These are phyloP conservation scores for Hygrocybe coccinea DNA, from an alignment of 768 basidiomycete species.

Conservation along the genomic window DNA sequence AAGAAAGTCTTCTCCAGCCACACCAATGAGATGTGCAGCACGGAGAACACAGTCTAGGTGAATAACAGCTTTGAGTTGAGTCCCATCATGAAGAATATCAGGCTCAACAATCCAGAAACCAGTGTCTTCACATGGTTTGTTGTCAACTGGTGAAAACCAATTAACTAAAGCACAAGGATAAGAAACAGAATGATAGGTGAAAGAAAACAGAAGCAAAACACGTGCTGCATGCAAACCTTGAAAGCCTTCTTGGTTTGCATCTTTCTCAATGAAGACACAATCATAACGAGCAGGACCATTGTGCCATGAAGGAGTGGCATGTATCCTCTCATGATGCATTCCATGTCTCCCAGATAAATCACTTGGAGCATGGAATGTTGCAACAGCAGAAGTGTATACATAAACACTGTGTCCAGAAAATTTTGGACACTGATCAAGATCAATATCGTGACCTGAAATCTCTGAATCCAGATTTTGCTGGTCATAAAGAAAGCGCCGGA, in stretches of 20 bases:
- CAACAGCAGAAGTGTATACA: constrained; percentile 15
- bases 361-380: constrained; percentile 26
- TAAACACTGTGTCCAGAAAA: constrained; percentile 13
- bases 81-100: constrained; percentile 7
- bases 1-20: constrained; percentile 21
- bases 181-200: constrained; percentile 11
- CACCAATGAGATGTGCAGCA: constrained; percentile 27
- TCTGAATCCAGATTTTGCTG: constrained; percentile 16
- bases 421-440: constrained; percentile 16
- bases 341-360: constrained; percentile 24
- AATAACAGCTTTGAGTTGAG: constrained; percentile 16
- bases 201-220: constrained; percentile 22
- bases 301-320: constrained; percentile 20
- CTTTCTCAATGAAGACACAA: constrained; percentile 19
- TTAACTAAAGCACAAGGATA: constrained; percentile 28
- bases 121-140: constrained; percentile 18
- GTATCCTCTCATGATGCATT: constrained; percentile 26
- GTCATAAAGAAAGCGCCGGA: constrained; percentile 24
- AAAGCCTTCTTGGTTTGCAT: constrained; percentile 11
- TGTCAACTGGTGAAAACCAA: constrained; percentile 19
- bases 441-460: constrained; percentile 6
- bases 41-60: constrained; percentile 28
- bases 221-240: constrained; percentile 22
- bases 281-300: constrained; percentile 17
- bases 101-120: constrained; percentile 24